Conservation (phyloP, 2,329 filamentous ascomycete species). For the Fusarium hainanense region DNA sequence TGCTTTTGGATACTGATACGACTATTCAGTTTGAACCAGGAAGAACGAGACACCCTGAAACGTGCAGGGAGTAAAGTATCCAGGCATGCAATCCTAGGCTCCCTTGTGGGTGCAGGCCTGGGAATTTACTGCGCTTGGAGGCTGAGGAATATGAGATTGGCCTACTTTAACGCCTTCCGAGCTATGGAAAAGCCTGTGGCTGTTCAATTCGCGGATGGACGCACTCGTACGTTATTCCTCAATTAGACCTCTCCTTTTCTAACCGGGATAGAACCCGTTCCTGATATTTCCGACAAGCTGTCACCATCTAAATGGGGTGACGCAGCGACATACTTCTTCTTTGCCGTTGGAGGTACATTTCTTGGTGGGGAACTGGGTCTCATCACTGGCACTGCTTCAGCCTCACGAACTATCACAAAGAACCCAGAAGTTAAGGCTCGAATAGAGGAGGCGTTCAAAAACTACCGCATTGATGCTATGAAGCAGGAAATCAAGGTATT, state of each 20-base stretch:
- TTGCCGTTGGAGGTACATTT: neutral
- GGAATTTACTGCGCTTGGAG: neutral
- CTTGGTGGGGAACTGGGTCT: neutral
- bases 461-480: slow-evolving; percentile 4
- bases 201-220: neutral
- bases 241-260: fast-evolving
- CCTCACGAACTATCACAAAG: slow-evolving; percentile 2
- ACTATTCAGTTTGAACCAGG: neutral
- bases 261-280: neutral
- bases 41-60: neutral
- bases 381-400: neutral
- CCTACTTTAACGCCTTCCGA: slow-evolving; percentile 13
- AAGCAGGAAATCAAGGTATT: slow-evolving; percentile 1
- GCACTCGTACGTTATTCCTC: neutral
- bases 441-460: slow-evolving; percentile 1
- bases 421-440: neutral
- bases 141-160: slow-evolving; percentile 2
- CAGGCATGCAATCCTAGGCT: neutral
- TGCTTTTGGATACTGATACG: neutral
- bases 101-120: neutral
- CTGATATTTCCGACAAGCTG: neutral
- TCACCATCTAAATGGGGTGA: slow-evolving; percentile 13
- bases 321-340: neutral
- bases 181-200: slow-evolving; percentile 1
- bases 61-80: neutral